Evolutionary conservation across 2,329 filamentous ascomycete genomes (phyloP), one percentile per base, ranked within the genome.

Genomic region (Alternaria burnsii): DNA sequence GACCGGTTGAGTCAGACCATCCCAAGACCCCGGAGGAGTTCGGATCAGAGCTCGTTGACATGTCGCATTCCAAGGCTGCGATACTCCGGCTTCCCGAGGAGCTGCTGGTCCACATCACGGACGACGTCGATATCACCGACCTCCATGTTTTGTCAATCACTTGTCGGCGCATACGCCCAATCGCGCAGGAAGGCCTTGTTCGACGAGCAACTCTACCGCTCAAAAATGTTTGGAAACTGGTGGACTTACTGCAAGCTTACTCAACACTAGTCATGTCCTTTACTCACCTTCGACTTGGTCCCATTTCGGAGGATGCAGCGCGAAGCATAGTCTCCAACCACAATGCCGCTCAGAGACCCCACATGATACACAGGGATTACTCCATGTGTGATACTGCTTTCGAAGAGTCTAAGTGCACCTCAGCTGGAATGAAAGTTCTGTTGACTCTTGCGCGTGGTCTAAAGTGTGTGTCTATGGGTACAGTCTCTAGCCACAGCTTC

Each of bases 121-220:
- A 28, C 6, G 36, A 24, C 24, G 16, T 52, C 16, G 26, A 20
- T 14, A 26, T 42, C 7, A 22, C 28, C 11, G 34, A 42, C 16
- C 50, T 52, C 36, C 36, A 42, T n/a, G 18, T 16, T 26, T 36
- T 42, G 5, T 52, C 36, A 24, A 16, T 42, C 20, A 42, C 51
- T 20, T 44, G 28, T 30, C 26, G 26, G 18, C 38, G 24, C 18
- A n/a, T 53, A 12, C 26, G 51, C 22, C 36, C 36, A 18, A 34
- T 53, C 26, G 26, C 26, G 10, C 51, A 53, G 6, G 51, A 53
- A 32, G 11, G 12, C 12, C 51, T 53, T 12, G n/a, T 53, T n/a
- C 26, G n/a, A 16, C 40, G 40, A 30, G 51, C 51, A 30, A 32
- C 40, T 22, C 14, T 53, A 16, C n/a, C 4, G 11, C 51, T n/a